Base-by-base conservation (phyloP, 2,329 filamentous ascomycete species). In the Sphaerostilbella broomeana region DNA sequence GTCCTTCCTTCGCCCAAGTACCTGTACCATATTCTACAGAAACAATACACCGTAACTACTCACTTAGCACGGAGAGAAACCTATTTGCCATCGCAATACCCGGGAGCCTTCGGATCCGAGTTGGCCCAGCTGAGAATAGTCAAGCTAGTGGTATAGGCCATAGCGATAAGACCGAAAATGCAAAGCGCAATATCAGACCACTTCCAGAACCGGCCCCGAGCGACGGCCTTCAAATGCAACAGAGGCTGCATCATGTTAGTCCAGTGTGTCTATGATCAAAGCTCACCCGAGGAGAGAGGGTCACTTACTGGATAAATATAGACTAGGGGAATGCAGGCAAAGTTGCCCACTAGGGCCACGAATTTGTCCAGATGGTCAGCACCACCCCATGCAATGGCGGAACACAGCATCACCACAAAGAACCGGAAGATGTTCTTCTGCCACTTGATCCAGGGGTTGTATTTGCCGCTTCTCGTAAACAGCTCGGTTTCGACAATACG, bases 361-460 rank as follows among this genome's bases (percentile, higher is more conserved):
- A 98, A 98, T 64, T 97, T 97, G 68, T 98, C 92, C 39, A 98
- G 68, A 63, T 97, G 83, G 50, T 87, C 85, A 3, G 92, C 90
- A 46, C 92, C 92, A 30, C 82, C 80, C 87, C 88, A 98, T 2
- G 90, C 90, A 49, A 98, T 84, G 43, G 80, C 64, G 1, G 89
- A 85, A 56, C 92, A 97, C 17, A 92, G 63, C 54, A 86, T 77
- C 35, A 97, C 92, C 47, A 95, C 79, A 57, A 90, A 81, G 71
- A 97, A 98, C 39, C 92, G 83, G 70, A 95, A 98, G 22, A 84
- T 69, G 53, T 98, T 98, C 79, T 98, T 98, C 73, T 97, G 86
- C 92, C 92, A 98, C 69, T 98, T 98, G 70, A 98, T 94, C 58
- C 86, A 92, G 1, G 88, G 89, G 58, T 97, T 95, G 67, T 95